Evolutionary conservation across 1,284 basidiomycete species (phyloP).

Genomic region (Cryptococcus sp.): DNA sequence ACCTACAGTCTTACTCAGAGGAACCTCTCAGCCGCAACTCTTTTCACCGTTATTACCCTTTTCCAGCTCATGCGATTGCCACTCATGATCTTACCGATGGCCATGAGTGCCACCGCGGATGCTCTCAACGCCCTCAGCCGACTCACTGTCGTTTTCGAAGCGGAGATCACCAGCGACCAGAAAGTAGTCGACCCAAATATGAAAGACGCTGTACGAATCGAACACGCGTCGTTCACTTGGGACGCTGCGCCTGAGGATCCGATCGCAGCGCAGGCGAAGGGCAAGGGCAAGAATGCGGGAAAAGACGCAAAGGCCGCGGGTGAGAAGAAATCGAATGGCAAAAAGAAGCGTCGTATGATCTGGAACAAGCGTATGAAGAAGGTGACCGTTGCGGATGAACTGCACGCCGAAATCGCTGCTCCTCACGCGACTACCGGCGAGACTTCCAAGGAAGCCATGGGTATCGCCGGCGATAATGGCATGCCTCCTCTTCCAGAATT

Average conservation of each 20-base stretch:
- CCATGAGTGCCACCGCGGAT: conserved; percentile 74
- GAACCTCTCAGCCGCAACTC: conserved; percentile 59
- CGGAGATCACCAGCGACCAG: conserved; percentile 67
- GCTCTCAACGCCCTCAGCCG: conserved; percentile 73
- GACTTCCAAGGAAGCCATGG: conserved; percentile 21
- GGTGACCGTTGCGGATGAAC: conserved; percentile 32
- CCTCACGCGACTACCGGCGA: conserved; percentile 28
- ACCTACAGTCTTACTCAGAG: conserved; percentile 74
- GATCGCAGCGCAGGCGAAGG: conserved; percentile 46
- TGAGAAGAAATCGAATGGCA: conserved; percentile 6
- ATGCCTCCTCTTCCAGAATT: conserved; percentile 4
- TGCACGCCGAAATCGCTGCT: conserved; percentile 35
- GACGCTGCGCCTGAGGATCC: conserved; percentile 67
- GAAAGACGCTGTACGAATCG: conserved; percentile 65
- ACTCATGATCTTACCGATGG: conserved; percentile 63
- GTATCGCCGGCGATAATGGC: conserved; percentile 12
- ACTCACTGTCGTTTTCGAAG: conserved; percentile 71
- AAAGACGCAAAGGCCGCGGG: conserved; percentile 13
- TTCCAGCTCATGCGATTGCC: conserved; percentile 62
- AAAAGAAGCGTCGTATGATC: conserved; percentile 18
- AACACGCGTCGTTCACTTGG: conserved; percentile 77
- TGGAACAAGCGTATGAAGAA: conserved; percentile 37
- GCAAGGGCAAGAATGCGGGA: conserved; percentile 31
- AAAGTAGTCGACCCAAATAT: conserved; percentile 58
- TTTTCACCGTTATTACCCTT: conserved; percentile 80